A percentile compares a stretch with the other conserved stretches of the same genome.
These are phyloP conservation scores for Sapria himalayana DNA, from an alignment of 345 rosid species.

Conservation along the genomic window DNA sequence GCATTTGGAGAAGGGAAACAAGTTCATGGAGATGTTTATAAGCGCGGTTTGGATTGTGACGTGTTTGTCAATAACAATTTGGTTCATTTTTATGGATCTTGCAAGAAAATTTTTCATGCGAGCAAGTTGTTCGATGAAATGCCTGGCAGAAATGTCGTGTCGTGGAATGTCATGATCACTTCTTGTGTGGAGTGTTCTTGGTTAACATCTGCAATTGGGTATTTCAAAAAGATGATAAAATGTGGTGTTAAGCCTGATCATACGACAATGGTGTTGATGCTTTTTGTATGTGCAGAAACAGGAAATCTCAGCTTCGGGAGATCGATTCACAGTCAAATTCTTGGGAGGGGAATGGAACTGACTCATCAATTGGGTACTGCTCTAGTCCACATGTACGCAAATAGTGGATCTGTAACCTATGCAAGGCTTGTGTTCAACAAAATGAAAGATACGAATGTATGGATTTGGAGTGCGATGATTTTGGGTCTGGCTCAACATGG, in stretches of 20 bases:
- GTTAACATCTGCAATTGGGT: constrained; percentile 22
- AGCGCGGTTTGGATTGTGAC: constrained; percentile 43
- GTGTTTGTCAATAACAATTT: constrained; percentile 45
- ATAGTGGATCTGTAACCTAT: constrained; percentile 33
- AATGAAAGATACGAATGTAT: constrained; percentile 39
- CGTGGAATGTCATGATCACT: constrained; percentile 65
- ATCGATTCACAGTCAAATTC: constrained; percentile 43
- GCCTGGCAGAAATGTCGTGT: constrained; percentile 36
- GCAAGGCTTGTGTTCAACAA: constrained; percentile 31
- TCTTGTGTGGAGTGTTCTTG: constrained; percentile 26
- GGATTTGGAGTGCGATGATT: constrained; percentile 96
- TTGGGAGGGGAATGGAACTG: constrained; percentile 30
- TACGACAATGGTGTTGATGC: constrained; percentile 55
- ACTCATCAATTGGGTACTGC: constrained; percentile 58
- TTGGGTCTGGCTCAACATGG: constrained; percentile 68
- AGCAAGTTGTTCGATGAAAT: constrained; percentile 56
- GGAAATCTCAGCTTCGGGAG: constrained; percentile 57
- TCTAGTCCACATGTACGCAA: constrained; percentile 63
- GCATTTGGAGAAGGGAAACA: constrained; percentile 41
- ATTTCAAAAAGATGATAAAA: constrained; percentile 31
- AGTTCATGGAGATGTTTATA: constrained; percentile 38
- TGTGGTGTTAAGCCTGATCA: constrained; percentile 32
- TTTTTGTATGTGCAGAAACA: constrained; percentile 27
- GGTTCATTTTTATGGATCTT: constrained; percentile 46
- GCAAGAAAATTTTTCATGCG: constrained; percentile 32